Evolutionary conservation across 768 basidiomycete genomes (phyloP).

Genomic region (Naganishia onofrii): DNA sequence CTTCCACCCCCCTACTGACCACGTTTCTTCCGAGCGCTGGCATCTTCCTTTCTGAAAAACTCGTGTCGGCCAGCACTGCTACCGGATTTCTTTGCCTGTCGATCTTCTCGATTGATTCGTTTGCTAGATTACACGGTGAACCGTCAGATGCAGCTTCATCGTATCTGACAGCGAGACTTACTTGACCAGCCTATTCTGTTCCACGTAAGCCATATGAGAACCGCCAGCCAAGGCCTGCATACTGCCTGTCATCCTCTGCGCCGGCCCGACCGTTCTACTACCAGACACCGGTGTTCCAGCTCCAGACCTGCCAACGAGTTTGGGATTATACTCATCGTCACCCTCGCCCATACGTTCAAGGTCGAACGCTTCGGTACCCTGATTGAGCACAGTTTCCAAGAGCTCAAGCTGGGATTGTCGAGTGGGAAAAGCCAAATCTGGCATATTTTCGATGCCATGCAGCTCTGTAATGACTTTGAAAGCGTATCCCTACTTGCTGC

Average conservation of each 20-base stretch:
- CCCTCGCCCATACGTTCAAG: slow-evolving; percentile 71
- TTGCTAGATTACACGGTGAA: too few relatives aligned
- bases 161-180: not conserved
- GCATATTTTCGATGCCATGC: slow-evolving; percentile 80
- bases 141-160: too few relatives aligned
- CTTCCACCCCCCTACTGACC: too few relatives aligned
- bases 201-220: slow-evolving; percentile 52
- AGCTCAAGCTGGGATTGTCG: slow-evolving; percentile 93
- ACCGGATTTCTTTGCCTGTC: too few relatives aligned
- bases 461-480: slow-evolving; percentile 99
- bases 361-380: slow-evolving; percentile 86
- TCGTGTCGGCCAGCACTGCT: too few relatives aligned
- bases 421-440: slow-evolving; percentile 86
- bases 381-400: slow-evolving; percentile 83
- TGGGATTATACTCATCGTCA: slow-evolving; percentile 52
- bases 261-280: slow-evolving; percentile 33
- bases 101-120: too few relatives aligned
- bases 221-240: slow-evolving; percentile 50
- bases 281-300: slow-evolving; percentile 34
- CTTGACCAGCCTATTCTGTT: slow-evolving; percentile 45
- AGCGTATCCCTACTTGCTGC: slow-evolving; percentile 66
- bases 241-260: slow-evolving; percentile 47
- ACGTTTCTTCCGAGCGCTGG: too few relatives aligned
- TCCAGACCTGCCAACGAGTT: slow-evolving; percentile 28
- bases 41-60: too few relatives aligned